Evolutionary conservation across 2,329 filamentous ascomycete genomes (phyloP), one percentile per base, ranked within the genome.

Genomic region (Bipolaris victoriae): DNA sequence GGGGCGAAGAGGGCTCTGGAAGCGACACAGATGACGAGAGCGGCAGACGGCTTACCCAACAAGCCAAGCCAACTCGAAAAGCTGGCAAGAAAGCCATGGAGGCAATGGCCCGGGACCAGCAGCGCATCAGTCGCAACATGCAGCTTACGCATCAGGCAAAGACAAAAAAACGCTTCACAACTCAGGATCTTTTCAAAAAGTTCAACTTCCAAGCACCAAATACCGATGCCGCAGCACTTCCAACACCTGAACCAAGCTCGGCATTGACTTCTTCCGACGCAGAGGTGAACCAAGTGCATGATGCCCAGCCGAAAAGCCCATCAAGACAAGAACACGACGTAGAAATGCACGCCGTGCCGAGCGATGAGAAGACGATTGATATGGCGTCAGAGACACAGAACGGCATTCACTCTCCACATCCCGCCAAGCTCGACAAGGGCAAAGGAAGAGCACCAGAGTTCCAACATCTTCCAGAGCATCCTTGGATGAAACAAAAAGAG

Each of bases 71-170:
- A 5, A 84, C 86, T 9, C 86, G 95, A 11, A 96, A 95, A 73
- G 93, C 95, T 0, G 94, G 93, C 80, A 98, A 94, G 79, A 97
- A 92, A 78, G 95, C 95, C 0, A 75, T 97, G 40, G 91, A 97
- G 72, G 94, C 98, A 66, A 97, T 99, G 89, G 90, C 90, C 67
- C 86, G 92, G 7, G 95, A 99, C 77, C 97, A 94, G 1, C 95
- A 99, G 79, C 87, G 95, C 29, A 86, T 99, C 79, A 89, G 86
- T 65, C 86, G 95, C 64, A 96, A 90, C 71, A 90, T 97, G 86
- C 94, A 98, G 76, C 84, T 99, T 47, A 87, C 90, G 1, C 93
- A 98, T 75, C 88, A 97, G 72, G 90, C 91, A 22, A 91, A 89
- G 78, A 80, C 92, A 1, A 93, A 90, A 77, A 98, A 95, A 82